A percentile compares a stretch with the other conserved stretches of the same genome.
These are phyloP conservation scores for Plenodomus tracheiphilus DNA, from an alignment of 2,329 filamentous ascomycete genomes.

Conservation along the genomic window DNA sequence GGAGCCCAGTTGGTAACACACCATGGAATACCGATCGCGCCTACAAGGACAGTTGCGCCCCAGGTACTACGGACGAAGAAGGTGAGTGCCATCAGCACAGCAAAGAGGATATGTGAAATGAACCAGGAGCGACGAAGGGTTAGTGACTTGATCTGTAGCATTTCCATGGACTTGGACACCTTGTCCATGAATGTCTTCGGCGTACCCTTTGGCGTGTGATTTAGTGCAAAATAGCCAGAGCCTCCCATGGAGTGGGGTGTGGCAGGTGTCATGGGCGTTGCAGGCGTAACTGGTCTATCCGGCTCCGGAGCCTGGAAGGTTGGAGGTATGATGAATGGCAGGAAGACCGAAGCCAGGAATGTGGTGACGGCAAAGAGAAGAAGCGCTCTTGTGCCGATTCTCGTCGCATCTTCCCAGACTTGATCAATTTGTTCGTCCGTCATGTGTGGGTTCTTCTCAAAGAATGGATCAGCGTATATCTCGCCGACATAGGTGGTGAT, in stretches of 20 bases:
- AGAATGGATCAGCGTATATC: constrained; percentile 83
- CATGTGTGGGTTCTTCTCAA: constrained; percentile 77
- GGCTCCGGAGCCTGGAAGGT: constrained; percentile 63
- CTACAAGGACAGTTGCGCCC: constrained; percentile 76
- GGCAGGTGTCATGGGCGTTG: constrained; percentile 42
- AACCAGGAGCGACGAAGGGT: constrained; percentile 91
- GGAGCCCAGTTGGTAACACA: constrained; percentile 92
- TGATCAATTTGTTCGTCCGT: constrained; percentile 73
- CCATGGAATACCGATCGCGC: constrained; percentile 86
- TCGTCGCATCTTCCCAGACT: constrained; percentile 82
- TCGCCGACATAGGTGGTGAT: constrained; percentile 92
- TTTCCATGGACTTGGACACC: constrained; percentile 53
- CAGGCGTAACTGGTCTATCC: constrained; percentile 45
- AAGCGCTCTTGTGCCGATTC: constrained; percentile 85
- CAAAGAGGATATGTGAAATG: constrained; percentile 80
- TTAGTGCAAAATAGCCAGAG: constrained; percentile 40
- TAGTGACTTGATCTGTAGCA: constrained; percentile 76
- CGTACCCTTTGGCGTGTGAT: constrained; percentile 19
- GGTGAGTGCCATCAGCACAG: constrained; percentile 78
- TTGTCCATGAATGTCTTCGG: constrained; percentile 27
- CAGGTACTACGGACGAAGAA: constrained; percentile 74
- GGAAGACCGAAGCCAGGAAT: constrained; percentile 75
- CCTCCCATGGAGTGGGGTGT: constrained; percentile 38
- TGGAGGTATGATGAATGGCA: constrained; percentile 84
- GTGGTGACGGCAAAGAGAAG: constrained; percentile 87